Conservation (phyloP, 148 eudicot genomes). For the Rhododendron ovatum region DNA sequence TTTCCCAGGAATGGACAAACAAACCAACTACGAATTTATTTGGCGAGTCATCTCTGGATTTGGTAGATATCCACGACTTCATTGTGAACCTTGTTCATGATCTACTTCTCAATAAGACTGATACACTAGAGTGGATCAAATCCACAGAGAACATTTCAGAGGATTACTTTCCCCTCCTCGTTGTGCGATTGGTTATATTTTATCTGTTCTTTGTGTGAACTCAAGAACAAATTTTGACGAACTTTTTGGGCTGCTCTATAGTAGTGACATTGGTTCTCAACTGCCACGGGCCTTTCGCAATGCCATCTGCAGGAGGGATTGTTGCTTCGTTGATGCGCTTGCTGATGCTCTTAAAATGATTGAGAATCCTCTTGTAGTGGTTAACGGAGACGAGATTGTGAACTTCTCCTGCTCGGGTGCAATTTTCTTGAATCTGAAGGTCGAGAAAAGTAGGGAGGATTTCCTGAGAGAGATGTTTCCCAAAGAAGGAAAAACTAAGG, state of each 20-base stretch:
- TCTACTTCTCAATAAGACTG: conserved; percentile 17
- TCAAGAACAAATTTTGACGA: conserved; percentile 20
- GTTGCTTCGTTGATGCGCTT: conserved; percentile 21
- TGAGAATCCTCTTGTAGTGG: conserved; percentile 30
- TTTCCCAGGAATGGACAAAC: background rate
- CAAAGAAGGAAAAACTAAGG: background rate
- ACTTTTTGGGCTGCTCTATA: conserved; percentile 20
- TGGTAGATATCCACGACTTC: conserved; percentile 15
- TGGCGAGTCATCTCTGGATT: background rate
- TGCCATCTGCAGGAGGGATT: conserved; percentile 12
- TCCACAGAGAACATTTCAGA: background rate
- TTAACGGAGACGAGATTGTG: background rate
- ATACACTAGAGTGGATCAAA: conserved; percentile 22
- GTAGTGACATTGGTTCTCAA: conserved; percentile 5
- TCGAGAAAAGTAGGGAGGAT: background rate
- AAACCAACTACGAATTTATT: background rate
- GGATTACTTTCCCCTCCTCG: conserved; percentile 9
- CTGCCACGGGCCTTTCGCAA: conserved; percentile 24
- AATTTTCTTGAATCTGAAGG: conserved; percentile 21
- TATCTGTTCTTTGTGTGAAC: conserved; percentile 39
- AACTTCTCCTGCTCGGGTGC: conserved; percentile 16
- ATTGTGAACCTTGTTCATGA: conserved; percentile 20
- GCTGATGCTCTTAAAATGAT: conserved; percentile 30
- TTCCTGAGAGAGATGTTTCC: conserved; percentile 15
- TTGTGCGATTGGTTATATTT: conserved; percentile 26